These are phyloP conservation scores for Aspergillus hiratsukae DNA, from an alignment of 2,329 filamentous ascomycete genomes.

Conservation along the genomic window DNA sequence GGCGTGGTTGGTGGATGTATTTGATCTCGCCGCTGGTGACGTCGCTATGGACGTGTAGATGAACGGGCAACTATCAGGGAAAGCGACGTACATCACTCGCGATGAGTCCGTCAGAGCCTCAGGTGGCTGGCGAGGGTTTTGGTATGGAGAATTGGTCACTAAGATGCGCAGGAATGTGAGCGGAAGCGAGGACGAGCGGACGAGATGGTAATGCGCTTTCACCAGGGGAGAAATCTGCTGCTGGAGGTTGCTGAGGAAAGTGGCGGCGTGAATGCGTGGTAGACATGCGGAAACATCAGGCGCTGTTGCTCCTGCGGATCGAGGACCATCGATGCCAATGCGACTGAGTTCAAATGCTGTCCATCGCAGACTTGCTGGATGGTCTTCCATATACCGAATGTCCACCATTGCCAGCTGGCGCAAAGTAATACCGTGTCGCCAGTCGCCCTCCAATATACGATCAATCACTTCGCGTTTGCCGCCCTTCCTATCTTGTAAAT, in stretches of 20 bases:
- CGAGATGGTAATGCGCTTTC: conserved; percentile 78
- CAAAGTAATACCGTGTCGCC: conserved; percentile 52
- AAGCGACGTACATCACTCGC: conserved; percentile 72
- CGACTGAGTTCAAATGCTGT: conserved; percentile 47
- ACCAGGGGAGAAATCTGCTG: conserved; percentile 69
- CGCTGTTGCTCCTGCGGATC: conserved; percentile 16
- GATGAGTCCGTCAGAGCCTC: conserved; percentile 54
- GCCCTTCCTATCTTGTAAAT: conserved; percentile 53
- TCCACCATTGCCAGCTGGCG: conserved; percentile 54
- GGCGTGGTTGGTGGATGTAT: conserved; percentile 21
- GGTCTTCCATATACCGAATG: conserved; percentile 50
- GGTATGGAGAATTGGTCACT: conserved; percentile 76
- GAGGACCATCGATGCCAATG: conserved; percentile 18
- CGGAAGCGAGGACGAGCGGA: conserved; percentile 60
- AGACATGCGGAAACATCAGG: conserved; percentile 38
- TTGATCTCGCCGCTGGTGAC: conserved; percentile 35
- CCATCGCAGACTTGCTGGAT: conserved; percentile 50
- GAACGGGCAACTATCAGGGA: conserved; percentile 73
- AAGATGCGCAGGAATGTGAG: conserved; percentile 74
- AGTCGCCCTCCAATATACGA: conserved; percentile 54
- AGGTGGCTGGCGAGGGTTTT: conserved; percentile 42
- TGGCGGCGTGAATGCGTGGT: conserved; percentile 74
- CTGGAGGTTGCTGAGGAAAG: conserved; percentile 73
- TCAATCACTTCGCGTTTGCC: conserved; percentile 53
- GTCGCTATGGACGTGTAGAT: conserved; percentile 60